Conservation (phyloP, 129 eudicot genomes). For the Scalesia atractyloides region DNA sequence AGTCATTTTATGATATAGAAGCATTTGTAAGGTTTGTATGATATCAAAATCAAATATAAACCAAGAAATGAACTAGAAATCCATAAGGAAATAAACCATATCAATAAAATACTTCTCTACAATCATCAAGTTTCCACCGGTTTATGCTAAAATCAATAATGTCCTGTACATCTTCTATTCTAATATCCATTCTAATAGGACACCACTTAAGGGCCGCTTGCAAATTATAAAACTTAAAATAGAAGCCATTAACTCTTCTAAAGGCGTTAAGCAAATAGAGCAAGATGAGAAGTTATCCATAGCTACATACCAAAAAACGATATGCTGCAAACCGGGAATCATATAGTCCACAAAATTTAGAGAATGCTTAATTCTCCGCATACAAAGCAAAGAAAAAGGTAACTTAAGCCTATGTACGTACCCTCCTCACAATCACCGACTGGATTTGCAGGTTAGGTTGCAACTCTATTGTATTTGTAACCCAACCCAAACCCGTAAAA, state of each 20-base stretch:
- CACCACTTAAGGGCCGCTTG: not conserved
- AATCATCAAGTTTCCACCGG: slow-evolving; percentile 1
- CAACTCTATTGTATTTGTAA: not conserved
- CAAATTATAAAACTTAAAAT: not conserved
- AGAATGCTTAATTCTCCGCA: not conserved
- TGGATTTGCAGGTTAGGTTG: not conserved
- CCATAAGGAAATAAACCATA: not conserved
- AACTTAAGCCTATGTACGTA: slow-evolving; percentile 1
- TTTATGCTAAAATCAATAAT: not conserved
- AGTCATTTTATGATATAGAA: not conserved
- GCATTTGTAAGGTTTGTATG: not conserved
- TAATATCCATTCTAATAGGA: not conserved
- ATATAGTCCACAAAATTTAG: not conserved
- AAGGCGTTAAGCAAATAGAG: not conserved
- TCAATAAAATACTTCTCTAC: not conserved
- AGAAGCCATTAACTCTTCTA: not conserved
- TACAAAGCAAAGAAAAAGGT: slow-evolving; percentile 2
- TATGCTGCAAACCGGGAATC: not conserved
- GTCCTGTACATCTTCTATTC: not conserved
- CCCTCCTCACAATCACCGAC: not conserved
- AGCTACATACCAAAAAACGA: not conserved
- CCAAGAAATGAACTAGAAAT: not conserved
- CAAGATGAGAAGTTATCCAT: not conserved
- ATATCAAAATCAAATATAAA: not conserved
- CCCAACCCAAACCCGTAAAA: not conserved